Conservation (phyloP, 164 flowering plant species). For the Sedum album region DNA sequence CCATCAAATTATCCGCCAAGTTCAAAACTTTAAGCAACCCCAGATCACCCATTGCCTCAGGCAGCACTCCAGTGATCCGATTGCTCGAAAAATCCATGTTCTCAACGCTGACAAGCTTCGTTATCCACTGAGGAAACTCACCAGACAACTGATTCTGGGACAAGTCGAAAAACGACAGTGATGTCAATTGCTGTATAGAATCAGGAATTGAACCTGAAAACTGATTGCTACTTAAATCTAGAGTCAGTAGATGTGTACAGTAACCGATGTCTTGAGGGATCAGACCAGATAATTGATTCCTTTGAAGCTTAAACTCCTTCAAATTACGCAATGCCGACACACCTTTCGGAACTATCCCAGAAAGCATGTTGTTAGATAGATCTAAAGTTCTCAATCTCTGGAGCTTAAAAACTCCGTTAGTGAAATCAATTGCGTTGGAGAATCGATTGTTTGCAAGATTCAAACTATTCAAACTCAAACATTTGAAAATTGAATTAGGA, state of each 20-base stretch:
- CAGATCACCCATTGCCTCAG: slow-evolving; percentile 47
- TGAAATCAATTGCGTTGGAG: slow-evolving; percentile 46
- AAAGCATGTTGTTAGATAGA: slow-evolving; percentile 51
- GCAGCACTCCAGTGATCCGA: slow-evolving; percentile 46
- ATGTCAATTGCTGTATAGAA: slow-evolving; percentile 36
- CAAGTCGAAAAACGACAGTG: slow-evolving; percentile 29
- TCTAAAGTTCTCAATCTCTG: slow-evolving; percentile 54
- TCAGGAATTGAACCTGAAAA: slow-evolving; percentile 50
- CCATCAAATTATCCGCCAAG: slow-evolving; percentile 42
- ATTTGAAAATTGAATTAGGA: slow-evolving; percentile 33
- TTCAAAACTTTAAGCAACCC: slow-evolving; percentile 38
- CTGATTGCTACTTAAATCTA: slow-evolving; percentile 54
- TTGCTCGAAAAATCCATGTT: slow-evolving; percentile 54
- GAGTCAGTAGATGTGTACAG: slow-evolving; percentile 45
- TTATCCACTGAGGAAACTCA: slow-evolving; percentile 65
- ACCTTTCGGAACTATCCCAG: slow-evolving; percentile 56
- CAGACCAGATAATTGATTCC: slow-evolving; percentile 57
- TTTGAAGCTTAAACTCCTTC: slow-evolving; percentile 44
- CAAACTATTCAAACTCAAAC: slow-evolving; percentile 36
- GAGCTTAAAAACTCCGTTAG: slow-evolving; percentile 43
- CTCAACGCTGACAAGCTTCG: slow-evolving; percentile 38
- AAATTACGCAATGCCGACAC: slow-evolving; percentile 41
- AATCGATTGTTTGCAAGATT: slow-evolving; percentile 60
- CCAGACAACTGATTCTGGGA: slow-evolving; percentile 45
- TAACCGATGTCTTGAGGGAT: slow-evolving; percentile 63